phyloP scores from a whole-genome alignment of 139 green algal species.

The Picochlorum sp. region DNA sequence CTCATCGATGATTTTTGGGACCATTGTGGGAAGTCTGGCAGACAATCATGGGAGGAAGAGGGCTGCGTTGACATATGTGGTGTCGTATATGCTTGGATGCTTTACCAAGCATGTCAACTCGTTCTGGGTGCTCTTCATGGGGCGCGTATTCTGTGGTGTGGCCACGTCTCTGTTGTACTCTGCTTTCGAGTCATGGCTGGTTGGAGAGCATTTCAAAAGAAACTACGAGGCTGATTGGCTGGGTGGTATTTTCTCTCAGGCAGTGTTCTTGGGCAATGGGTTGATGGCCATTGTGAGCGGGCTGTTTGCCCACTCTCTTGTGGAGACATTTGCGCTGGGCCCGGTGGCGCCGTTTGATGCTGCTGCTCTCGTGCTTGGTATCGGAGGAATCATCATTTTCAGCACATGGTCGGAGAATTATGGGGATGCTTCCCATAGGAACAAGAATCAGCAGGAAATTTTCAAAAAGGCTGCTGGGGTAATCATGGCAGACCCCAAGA shows the following conservation, averaged over 20 bases:
- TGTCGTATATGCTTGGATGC: conserved; percentile 80
- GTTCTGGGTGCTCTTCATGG: conserved; percentile 80
- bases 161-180: conserved; percentile 95
- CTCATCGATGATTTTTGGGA: conserved; percentile 93
- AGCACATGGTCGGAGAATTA: conserved; percentile 92
- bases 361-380: conserved; percentile 62
- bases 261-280: conserved; percentile 94
- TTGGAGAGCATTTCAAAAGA: conserved; percentile 72
- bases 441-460: conserved; percentile 27
- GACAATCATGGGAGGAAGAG: conserved; percentile 90
- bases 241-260: conserved; percentile 77
- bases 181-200: conserved; percentile 94
- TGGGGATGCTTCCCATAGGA: conserved; percentile 48
- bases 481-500: conserved; percentile 48
- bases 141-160: conserved; percentile 90
- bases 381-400: conserved; percentile 68
- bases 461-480: conserved; percentile 45
- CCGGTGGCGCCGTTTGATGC: conserved; percentile 95
- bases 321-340: conserved; percentile 64
- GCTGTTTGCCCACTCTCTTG: conserved; percentile 80
- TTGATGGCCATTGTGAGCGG: conserved; percentile 86
- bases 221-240: conserved; percentile 76
- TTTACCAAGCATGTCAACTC: conserved; percentile 90
- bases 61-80: conserved; percentile 77
- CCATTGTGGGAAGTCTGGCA: conserved; percentile 83